A percentile compares a stretch with the other conserved stretches of the same genome.
These are phyloP conservation scores for Euphorbia lathyris DNA, from an alignment of 345 rosid species.

Conservation along the genomic window DNA sequence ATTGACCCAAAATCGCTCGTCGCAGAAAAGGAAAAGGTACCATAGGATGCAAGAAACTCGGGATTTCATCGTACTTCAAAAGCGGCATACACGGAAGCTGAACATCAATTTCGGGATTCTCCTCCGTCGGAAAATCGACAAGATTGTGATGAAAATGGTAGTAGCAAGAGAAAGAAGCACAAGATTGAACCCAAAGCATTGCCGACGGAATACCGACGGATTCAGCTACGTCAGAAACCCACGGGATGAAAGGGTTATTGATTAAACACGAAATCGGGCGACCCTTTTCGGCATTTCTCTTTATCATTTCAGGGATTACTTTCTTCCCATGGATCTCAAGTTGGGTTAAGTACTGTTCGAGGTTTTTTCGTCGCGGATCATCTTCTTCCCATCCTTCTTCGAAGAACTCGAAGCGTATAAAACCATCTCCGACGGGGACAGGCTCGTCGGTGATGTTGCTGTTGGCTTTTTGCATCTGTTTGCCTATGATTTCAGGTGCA, in stretches of 20 bases:
- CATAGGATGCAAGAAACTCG: conserved; percentile 66
- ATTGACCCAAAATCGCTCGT: conserved; percentile 57
- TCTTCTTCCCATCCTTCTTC: conserved; percentile 59
- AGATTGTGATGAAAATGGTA: conserved; percentile 53
- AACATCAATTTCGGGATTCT: conserved; percentile 52
- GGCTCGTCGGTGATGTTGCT: conserved; percentile 40
- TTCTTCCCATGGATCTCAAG: conserved; percentile 52
- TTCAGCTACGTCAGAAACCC: conserved; percentile 80
- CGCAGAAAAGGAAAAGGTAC: conserved; percentile 42
- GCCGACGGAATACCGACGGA: conserved; percentile 73
- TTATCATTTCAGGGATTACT: conserved; percentile 44
- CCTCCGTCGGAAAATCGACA: conserved; percentile 52
- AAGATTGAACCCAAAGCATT: conserved; percentile 89
- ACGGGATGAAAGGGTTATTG: conserved; percentile 79
- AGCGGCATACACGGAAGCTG: conserved; percentile 69
- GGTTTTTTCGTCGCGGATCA: conserved; percentile 40
- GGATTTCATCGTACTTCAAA: conserved; percentile 69
- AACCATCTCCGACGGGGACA: conserved; percentile 58
- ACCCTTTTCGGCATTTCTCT: conserved; percentile 41
- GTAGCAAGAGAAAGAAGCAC: conserved; percentile 67
- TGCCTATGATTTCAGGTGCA: conserved; percentile 45
- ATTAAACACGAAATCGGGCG: conserved; percentile 76
- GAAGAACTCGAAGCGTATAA: conserved; percentile 65
- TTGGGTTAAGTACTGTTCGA: conserved; percentile 36
- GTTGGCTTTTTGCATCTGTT: conserved; percentile 48